Conservation (phyloP, 2,329 filamentous ascomycete genomes). For the Neopestalotiopsis clavispora region DNA sequence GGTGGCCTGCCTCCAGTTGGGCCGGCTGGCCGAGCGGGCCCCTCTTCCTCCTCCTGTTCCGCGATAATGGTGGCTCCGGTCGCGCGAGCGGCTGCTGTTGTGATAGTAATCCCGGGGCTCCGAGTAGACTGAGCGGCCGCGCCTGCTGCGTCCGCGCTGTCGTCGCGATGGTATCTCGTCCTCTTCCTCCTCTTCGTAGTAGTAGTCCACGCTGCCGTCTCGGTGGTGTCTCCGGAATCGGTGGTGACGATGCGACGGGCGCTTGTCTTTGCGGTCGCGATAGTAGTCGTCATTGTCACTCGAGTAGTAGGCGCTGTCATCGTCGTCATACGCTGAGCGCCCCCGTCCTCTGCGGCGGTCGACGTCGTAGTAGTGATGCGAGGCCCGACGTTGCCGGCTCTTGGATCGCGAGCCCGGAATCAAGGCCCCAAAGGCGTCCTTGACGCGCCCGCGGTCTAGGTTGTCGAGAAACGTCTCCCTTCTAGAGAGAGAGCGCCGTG, state of each 20-base stretch:
- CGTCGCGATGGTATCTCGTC: too few species aligned
- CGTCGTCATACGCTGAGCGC: neutral
- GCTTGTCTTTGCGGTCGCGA: conserved; percentile 1
- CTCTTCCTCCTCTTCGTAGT: conserved; percentile 13
- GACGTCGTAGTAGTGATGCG: neutral
- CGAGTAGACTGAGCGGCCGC: neutral
- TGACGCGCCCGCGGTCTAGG: neutral
- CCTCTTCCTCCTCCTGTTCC: neutral
- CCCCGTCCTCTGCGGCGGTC: neutral
- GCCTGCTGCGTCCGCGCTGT: neutral
- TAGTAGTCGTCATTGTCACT: conserved; percentile 1
- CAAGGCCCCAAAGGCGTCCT: neutral
- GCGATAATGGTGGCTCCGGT: neutral
- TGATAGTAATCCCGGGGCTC: conserved; percentile 1
- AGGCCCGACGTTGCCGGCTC: neutral
- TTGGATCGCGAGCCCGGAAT: neutral
- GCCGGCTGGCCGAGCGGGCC: conserved; percentile 2
- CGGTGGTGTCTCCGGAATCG: neutral
- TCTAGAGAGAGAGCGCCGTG: neutral
- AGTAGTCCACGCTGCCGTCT: neutral
- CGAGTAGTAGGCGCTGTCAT: neutral
- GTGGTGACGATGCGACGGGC: neutral
- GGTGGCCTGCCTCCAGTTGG: conserved; percentile 27
- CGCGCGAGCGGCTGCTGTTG: neutral
- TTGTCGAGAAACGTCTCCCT: conserved; percentile 6